Base-by-base conservation (phyloP, 192 early-diverging fungal species). In the Linnemannia schmuckeri region DNA sequence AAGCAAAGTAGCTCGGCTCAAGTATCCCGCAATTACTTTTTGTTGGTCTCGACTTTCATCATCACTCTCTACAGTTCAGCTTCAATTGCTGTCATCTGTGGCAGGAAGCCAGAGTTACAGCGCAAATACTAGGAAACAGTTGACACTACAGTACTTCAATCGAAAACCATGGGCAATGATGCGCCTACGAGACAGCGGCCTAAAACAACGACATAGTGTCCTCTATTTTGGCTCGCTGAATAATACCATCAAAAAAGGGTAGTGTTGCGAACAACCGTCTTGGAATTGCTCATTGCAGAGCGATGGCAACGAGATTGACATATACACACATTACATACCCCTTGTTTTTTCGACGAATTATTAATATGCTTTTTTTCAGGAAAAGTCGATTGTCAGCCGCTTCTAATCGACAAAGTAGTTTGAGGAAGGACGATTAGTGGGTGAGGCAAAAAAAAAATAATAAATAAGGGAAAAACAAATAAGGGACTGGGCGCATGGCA, bases 211-310 rank as follows among this genome's bases (percentile, higher is more conserved):
- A 54, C 17, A 17, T 54, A 20, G 20, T 27, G 1, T 66, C 30
- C 12, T 66, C 12, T 66, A 66, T 66, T 66, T 66, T 35, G 27
- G 61, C 61, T 66, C 61, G 61, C 61, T 66, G 61, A 66, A 66
- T 66, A 66, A 66, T 66, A 30, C 30, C 30, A 66, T 66, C 27
- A 66, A 35, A 15, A 15, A 24, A 15, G 13, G 61, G 30, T 66
- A 17, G n/a, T 33, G 7, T 66, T 66, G 61, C 30, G 27, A 66
- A 66, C 61, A 66, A 66, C 27, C 61, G 27, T 4, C 61, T 66
- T 33, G 61, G 61, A 4, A 66, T 66, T 66, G 61, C 61, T 66
- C 61, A 66, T 66, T 33, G 61, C 4, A 18, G 8, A 27, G 6
- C 8, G 10, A 27, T 0, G 55, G 17, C 55, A 27, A 33, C 12